Evolutionary conservation across 2,329 filamentous ascomycete species (phyloP), one percentile per base, ranked within the genome.

Genomic region (Cladosporium cucumerinum): DNA sequence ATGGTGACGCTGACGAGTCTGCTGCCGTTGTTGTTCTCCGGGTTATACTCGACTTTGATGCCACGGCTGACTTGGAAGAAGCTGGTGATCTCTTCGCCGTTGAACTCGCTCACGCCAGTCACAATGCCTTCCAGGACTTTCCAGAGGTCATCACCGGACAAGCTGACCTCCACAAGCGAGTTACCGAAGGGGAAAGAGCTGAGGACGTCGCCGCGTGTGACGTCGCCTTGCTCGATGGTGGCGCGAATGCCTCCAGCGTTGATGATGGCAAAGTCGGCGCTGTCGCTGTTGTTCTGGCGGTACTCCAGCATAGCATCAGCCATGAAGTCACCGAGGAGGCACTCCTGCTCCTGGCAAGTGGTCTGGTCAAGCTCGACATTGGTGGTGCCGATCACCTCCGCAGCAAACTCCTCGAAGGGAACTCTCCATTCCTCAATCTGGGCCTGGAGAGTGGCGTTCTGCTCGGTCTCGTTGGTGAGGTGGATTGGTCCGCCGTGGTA

Each of bases 151-250:
- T 81, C 76, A 21, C 87, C 87, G 0, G 78, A 77, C 67, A 85
- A 80, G 0, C 72, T 76, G 18, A 89, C 75, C 70, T 89, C 85
- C 10, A 87, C 86, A 23, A 89, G 80, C 52, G 86, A 80, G 74
- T 89, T 89, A 63, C 85, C 84, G 68, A 89, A 89, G 46, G 87
- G 87, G 75, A 89, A 89, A 0, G 85, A 82, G 0, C 85, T 88
- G 2, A 89, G 78, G 5, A 89, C 84, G 66, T 87, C 82, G 61
- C 87, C 87, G 39, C 86, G 84, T 3, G 86, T 89, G 71, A 89
- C 84, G 61, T 83, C 75, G 11, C 87, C 87, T 21, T 77, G 73
- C 49, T 87, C 85, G 60, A 89, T 89, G 39, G 84, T 85, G 3
- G 87, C 85, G 23, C 87, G 86, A 61, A 89, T 82, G 30, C 87